Evolutionary conservation across 352 stramenopile species (phyloP).

Genomic region (Pythium phragmitis): DNA sequence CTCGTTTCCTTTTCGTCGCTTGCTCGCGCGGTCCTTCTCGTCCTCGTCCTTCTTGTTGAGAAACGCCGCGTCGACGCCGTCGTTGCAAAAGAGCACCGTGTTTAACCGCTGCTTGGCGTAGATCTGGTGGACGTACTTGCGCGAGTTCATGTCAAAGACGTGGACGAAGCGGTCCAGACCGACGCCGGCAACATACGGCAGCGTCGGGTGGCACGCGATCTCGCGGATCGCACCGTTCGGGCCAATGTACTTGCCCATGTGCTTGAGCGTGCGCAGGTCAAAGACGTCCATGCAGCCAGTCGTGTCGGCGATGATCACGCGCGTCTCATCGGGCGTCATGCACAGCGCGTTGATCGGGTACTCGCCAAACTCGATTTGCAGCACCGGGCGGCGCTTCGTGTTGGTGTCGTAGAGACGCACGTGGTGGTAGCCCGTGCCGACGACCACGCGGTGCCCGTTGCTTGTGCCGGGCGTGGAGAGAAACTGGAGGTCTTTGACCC

Average conservation of each 20-base stretch:
- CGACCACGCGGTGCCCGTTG: slow-evolving; percentile 68
- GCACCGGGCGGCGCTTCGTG: slow-evolving; percentile 74
- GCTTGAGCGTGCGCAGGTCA: slow-evolving; percentile 87
- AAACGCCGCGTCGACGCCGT: slow-evolving; percentile 68
- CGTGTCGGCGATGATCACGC: slow-evolving; percentile 87
- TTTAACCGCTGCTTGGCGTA: slow-evolving; percentile 91
- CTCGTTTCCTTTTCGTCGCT: slow-evolving; percentile 50
- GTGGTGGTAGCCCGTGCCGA: slow-evolving; percentile 77
- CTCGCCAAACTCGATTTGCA: slow-evolving; percentile 71
- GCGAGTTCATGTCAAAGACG: slow-evolving; percentile 88
- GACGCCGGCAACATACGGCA: slow-evolving; percentile 89
- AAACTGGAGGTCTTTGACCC: slow-evolving; percentile 81
- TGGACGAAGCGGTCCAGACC: slow-evolving; percentile 94
- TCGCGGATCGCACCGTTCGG: slow-evolving; percentile 90
- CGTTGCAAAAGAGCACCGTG: slow-evolving; percentile 87
- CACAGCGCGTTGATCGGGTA: slow-evolving; percentile 73
- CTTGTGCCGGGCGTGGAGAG: slow-evolving; percentile 49
- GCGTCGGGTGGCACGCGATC: slow-evolving; percentile 87
- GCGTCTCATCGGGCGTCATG: slow-evolving; percentile 72
- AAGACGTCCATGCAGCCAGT: slow-evolving; percentile 87
- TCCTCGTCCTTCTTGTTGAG: slow-evolving; percentile 16
- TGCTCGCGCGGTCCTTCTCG: slow-evolving; percentile 36
- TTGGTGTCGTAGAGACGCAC: slow-evolving; percentile 89
- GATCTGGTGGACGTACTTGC: slow-evolving; percentile 68
- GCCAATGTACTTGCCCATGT: slow-evolving; percentile 86